A percentile compares a stretch with the other conserved stretches of the same genome.
These are phyloP conservation scores for Bjerkandera adusta DNA, from an alignment of 1,284 basidiomycete genomes.

Conservation along the genomic window DNA sequence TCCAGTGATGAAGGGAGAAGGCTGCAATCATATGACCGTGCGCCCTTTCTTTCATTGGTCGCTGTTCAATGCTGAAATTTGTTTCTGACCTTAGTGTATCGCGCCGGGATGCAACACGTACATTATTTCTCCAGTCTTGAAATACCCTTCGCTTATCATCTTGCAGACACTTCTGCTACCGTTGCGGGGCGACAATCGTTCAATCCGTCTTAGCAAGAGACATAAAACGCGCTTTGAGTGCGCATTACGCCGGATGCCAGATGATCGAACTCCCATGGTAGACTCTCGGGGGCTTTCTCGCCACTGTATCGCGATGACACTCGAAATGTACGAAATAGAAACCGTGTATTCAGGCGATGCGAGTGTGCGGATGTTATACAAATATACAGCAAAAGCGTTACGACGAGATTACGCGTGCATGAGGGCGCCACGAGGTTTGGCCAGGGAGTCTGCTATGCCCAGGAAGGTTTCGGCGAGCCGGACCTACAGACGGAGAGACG, in stretches of 20 bases:
- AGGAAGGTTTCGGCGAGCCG: conserved; percentile 60
- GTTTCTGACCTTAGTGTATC: conserved; percentile 40
- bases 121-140: conserved; percentile 16
- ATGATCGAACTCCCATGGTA: conserved; percentile 18
- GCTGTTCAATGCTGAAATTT: neutral
- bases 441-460: conserved; percentile 57
- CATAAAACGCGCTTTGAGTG: conserved; percentile 38
- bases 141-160: conserved; percentile 4
- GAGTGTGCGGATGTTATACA: neutral
- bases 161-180: conserved; percentile 57
- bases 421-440: conserved; percentile 51
- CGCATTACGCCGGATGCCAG: conserved; percentile 45
- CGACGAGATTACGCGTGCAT: conserved; percentile 24
- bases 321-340: neutral
- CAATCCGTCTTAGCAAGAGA: conserved; percentile 43
- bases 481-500: conserved; percentile 34
- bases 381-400: neutral
- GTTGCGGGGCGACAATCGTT: conserved; percentile 50
- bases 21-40: conserved; percentile 69
- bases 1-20: conserved; percentile 51
- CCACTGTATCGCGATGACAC: neutral
- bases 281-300: neutral
- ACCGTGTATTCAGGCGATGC: neutral
- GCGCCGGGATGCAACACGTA: conserved; percentile 59
- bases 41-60: conserved; percentile 18